These are phyloP conservation scores for Mycena olivaceomarginata DNA, from an alignment of 768 basidiomycete species.

Conservation along the genomic window DNA sequence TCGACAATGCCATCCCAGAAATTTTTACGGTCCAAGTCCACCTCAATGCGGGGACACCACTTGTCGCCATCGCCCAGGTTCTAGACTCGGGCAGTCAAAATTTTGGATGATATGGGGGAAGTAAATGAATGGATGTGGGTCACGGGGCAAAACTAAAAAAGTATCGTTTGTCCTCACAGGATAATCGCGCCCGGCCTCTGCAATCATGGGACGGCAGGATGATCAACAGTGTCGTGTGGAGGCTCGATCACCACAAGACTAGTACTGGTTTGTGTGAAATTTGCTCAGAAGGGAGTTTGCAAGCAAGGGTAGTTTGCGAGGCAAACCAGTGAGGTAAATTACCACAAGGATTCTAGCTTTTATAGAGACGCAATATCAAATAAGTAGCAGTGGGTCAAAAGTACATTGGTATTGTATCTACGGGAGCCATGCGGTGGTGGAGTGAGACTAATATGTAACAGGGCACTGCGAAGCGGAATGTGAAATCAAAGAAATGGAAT, in stretches of 20 bases:
- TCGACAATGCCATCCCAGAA: background rate
- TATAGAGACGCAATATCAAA: no score
- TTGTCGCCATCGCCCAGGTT: background rate
- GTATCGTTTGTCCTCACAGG: no score
- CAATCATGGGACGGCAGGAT: background rate
- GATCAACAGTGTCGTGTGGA: background rate
- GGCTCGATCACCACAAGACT: background rate
- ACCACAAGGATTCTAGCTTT: no score
- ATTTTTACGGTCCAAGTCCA: background rate
- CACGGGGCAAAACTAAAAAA: background rate
- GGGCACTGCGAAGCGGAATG: no score
- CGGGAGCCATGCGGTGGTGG: no score
- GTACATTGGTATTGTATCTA: no score
- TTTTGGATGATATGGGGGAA: background rate
- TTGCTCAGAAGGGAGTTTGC: no score
- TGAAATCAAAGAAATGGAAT: no score
- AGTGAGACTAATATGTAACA: no score
- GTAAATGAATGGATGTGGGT: background rate
- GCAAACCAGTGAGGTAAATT: no score
- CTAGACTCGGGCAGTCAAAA: background rate
- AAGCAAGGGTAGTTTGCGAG: no score
- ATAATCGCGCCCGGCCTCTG: background rate
- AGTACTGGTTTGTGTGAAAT: background rate
- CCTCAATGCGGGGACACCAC: background rate
- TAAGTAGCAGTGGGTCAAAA: no score